Evolutionary conservation across 2,329 filamentous ascomycete species (phyloP).

Genomic region (Coniochaeta pulveracea): DNA sequence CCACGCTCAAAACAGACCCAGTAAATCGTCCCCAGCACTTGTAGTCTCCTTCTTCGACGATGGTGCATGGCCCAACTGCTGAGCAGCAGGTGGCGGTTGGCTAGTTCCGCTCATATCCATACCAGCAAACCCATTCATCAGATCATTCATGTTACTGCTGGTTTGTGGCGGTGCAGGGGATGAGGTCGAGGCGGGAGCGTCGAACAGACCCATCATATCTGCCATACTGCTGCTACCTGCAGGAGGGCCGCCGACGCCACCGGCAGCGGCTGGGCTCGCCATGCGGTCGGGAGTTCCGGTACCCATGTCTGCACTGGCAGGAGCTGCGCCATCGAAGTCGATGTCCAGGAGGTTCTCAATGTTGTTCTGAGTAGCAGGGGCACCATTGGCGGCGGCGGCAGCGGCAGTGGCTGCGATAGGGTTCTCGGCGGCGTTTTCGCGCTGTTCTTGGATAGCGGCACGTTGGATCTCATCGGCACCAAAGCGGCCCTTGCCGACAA

Average conservation of each 20-base stretch:
- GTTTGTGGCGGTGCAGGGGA: slow-evolving; percentile 14
- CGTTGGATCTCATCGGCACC: slow-evolving; percentile 91
- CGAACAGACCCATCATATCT: slow-evolving; percentile 60
- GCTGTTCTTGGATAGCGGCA: slow-evolving; percentile 92
- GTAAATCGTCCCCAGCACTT: slow-evolving; percentile 46
- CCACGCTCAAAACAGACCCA: slow-evolving; percentile 49
- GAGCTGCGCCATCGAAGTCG: slow-evolving; percentile 66
- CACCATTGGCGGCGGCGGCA: slow-evolving; percentile 52
- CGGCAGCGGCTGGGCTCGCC: slow-evolving; percentile 41
- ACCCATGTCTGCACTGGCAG: slow-evolving; percentile 62
- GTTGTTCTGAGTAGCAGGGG: slow-evolving; percentile 50
- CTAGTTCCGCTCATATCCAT: slow-evolving; percentile 60
- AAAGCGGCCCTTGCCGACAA: slow-evolving; percentile 88
- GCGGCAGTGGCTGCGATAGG: slow-evolving; percentile 80
- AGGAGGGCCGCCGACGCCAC: slow-evolving; percentile 16
- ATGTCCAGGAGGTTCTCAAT: slow-evolving; percentile 84
- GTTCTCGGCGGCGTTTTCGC: slow-evolving; percentile 84
- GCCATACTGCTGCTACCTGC: slow-evolving; percentile 38
- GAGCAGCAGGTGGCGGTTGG: slow-evolving; percentile 52
- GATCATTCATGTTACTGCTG: slow-evolving; percentile 58
- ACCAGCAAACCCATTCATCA: slow-evolving; percentile 80
- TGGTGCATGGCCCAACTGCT: slow-evolving; percentile 29
- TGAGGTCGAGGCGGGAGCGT: slow-evolving; percentile 41
- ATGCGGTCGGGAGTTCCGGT: slow-evolving; percentile 58
- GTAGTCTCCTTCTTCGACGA: slow-evolving; percentile 35